These are phyloP conservation scores for Chrysosporium keratinophilum DNA, from an alignment of 2,329 filamentous ascomycete genomes.

Conservation along the genomic window DNA sequence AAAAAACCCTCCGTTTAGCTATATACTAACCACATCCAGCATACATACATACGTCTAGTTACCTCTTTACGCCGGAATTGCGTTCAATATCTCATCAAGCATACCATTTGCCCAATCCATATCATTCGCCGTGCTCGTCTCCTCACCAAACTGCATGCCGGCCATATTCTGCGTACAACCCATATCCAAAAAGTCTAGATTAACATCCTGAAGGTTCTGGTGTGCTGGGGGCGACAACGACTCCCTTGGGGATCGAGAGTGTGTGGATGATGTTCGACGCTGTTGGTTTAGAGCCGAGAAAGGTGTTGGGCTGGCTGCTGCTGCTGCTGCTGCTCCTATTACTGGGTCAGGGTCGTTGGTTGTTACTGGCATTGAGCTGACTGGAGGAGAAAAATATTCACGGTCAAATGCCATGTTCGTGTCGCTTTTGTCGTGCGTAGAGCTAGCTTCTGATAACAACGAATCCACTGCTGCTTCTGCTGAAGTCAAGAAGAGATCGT, in stretches of 20 bases:
- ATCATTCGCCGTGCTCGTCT: not conserved
- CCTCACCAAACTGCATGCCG: not conserved
- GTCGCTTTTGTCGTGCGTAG: not conserved
- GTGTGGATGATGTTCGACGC: not conserved
- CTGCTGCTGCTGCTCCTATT: too few relatives aligned
- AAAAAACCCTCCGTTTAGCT: too few relatives aligned
- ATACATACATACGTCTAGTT: not conserved
- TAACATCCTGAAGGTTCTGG: constrained; percentile 6
- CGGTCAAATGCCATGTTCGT: not conserved
- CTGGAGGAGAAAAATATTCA: not conserved
- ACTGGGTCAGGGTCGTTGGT: not conserved
- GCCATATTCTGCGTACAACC: not conserved
- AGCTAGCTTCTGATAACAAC: not conserved
- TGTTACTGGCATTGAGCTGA: too few relatives aligned
- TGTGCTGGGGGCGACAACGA: not conserved
- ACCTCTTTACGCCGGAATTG: constrained; percentile 3
- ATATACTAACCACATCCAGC: not conserved
- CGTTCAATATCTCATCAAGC: constrained; percentile 13
- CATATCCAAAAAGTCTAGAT: constrained; percentile 14
- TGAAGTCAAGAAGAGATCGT: not conserved
- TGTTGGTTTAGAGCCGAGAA: not conserved
- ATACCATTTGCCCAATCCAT: constrained; percentile 11
- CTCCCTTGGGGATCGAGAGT: not conserved
- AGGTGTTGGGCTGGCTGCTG: not conserved
- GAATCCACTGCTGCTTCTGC: not conserved